Evolutionary conservation across 352 stramenopile genomes (phyloP), one percentile per base, ranked within the genome.

Genomic region (Globisporangium perplexum): DNA sequence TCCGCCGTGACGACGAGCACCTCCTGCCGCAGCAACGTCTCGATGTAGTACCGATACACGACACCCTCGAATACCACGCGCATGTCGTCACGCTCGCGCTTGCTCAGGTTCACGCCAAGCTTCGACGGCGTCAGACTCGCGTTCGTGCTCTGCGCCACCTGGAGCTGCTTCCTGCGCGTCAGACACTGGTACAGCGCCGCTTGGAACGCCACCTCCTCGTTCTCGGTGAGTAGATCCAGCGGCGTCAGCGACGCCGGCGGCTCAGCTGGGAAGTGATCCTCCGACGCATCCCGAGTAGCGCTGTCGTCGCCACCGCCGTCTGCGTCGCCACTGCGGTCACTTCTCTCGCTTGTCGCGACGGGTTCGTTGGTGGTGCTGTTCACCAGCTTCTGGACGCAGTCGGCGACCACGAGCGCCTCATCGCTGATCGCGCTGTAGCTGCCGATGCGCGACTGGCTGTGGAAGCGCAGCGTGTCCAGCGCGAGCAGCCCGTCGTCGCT

Each of bases 341-440:
- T n/a, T n/a, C 39, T 44, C 18, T 18, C 33, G 14, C 33, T 39
- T 18, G 33, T 18, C 33, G 11, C 12, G 12, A 39, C 12, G 2
- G 33, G 15, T 39, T 55, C 26, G n/a, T 30, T 57, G 54, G 60
- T 10, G 10, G 17, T 30, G n/a, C 26, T 41, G 20, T 28, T 46
- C 33, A 68, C 46, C 18, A 74, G 54, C n/a, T 39, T 56, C 36
- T 73, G 48, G 0, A 89, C 47, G 7, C 71, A 76, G 45, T 68
- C 48, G 0, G 70, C 57, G 18, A 87, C 59, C 1, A 74, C 60
- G 0, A 73, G 60, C 1, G 68, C 72, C 46, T 91, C 81, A 20
- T 78, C 63, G 10, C 56, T 68, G 46, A 91, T 91, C 15, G 72
- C 75, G 46, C 81, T 87, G 62, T 91, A 91, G 67, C 71, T 86